A percentile compares a stretch with the other conserved stretches of the same genome.
phyloP scores from a whole-genome alignment of 768 basidiomycete species.

The Psilocybe cyanescens region DNA sequence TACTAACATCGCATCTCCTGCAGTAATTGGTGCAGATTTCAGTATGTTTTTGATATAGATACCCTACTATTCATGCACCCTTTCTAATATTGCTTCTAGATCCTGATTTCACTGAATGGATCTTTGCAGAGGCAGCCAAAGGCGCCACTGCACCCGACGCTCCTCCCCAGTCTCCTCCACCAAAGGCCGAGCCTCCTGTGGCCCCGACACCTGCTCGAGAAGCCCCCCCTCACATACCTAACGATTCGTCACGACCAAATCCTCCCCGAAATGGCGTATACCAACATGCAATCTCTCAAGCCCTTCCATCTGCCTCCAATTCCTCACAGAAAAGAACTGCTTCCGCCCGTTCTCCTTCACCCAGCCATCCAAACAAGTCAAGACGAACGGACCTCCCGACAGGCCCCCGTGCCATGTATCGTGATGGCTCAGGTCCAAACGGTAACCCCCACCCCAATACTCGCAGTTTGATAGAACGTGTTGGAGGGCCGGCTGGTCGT shows the following conservation, averaged over 20 bases:
- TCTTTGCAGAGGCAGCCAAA: slow-evolving; percentile 81
- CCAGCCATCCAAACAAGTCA: slow-evolving; percentile 67
- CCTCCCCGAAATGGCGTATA: slow-evolving; percentile 64
- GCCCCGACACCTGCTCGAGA: slow-evolving; percentile 32
- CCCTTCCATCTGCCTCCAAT: slow-evolving; percentile 50
- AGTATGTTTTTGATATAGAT: slow-evolving; percentile 46
- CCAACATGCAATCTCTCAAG: slow-evolving; percentile 76
- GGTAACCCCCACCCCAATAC: slow-evolving; percentile 34
- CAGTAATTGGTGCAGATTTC: slow-evolving; percentile 82
- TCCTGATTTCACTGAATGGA: slow-evolving; percentile 84
- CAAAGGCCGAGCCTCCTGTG: slow-evolving; percentile 34
- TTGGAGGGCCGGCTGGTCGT: slow-evolving; percentile 61
- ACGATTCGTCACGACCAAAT: slow-evolving; percentile 46
- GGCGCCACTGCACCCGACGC: slow-evolving; percentile 59
- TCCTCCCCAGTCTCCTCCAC: slow-evolving; percentile 38
- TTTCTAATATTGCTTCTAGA: slow-evolving; percentile 47
- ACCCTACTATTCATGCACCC: not conserved
- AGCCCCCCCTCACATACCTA: slow-evolving; percentile 32
- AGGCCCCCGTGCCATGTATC: slow-evolving; percentile 84
- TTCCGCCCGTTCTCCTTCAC: slow-evolving; percentile 70
- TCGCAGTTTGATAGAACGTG: slow-evolving; percentile 79
- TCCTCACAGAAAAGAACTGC: slow-evolving; percentile 66
- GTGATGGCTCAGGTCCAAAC: slow-evolving; percentile 36
- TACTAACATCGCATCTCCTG: slow-evolving; percentile 14
- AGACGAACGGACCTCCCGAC: slow-evolving; percentile 80